These are phyloP conservation scores for Hyphopichia buzzinii DNA, from an alignment of 1,139 yeast species.

Conservation along the genomic window DNA sequence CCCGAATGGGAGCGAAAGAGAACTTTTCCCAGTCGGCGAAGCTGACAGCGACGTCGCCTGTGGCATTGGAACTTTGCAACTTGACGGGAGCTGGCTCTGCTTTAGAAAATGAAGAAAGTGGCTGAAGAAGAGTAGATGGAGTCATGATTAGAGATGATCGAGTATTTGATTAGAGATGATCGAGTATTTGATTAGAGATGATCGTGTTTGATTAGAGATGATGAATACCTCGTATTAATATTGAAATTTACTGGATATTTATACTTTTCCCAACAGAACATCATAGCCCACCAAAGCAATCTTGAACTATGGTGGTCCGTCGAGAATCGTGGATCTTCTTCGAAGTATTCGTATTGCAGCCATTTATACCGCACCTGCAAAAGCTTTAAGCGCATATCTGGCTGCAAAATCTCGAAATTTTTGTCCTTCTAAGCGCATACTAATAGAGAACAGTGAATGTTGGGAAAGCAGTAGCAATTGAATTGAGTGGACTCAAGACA, in stretches of 20 bases:
- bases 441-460: too few relatives aligned
- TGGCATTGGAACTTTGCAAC: constrained; percentile 13
- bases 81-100: constrained; percentile 3
- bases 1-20: constrained; percentile 70
- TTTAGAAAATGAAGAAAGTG: constrained; percentile 10
- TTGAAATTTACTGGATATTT: too few relatives aligned
- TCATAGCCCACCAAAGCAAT: too few relatives aligned
- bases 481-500: too few relatives aligned
- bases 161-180: constrained; percentile 12
- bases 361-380: constrained; percentile 7
- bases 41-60: constrained; percentile 18
- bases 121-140: constrained; percentile 36
- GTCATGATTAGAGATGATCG: constrained; percentile 21
- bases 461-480: too few relatives aligned
- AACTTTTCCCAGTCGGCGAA: constrained; percentile 66
- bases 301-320: too few relatives aligned
- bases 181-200: constrained; percentile 12
- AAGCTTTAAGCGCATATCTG: constrained; percentile 11
- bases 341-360: neutral
- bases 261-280: too few relatives aligned
- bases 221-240: too few relatives aligned
- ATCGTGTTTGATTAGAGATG: too few relatives aligned
- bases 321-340: too few relatives aligned
- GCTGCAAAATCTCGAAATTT: constrained; percentile 7
- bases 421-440: constrained; percentile 7